Conservation (phyloP, 176 grass and related monocot genomes). For the maize (Zea mays) region DNA sequence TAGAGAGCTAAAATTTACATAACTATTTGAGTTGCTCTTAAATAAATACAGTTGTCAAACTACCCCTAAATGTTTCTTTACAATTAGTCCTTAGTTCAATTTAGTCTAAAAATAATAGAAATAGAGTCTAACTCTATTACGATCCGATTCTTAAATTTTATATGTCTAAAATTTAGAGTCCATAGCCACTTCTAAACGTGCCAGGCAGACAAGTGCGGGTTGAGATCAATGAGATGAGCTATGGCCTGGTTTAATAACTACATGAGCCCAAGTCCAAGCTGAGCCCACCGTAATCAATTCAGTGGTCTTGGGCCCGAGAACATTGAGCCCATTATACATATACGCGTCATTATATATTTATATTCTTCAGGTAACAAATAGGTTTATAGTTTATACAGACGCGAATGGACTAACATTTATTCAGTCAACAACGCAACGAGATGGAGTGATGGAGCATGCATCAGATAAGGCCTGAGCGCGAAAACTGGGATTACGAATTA, state of each 20-base stretch:
- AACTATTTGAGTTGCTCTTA: too few species aligned
- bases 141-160: too few species aligned
- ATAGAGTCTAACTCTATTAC: too few species aligned
- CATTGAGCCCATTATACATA: background rate
- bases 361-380: background rate
- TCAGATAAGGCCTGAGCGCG: background rate
- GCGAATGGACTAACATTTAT: background rate
- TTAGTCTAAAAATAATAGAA: too few species aligned
- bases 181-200: too few species aligned
- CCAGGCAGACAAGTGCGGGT: background rate
- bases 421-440: background rate
- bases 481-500: slow-evolving; percentile 4
- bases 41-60: too few species aligned
- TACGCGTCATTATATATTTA: too few species aligned
- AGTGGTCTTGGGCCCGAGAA: background rate
- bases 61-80: too few species aligned
- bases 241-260: background rate
- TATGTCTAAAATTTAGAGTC: too few species aligned
- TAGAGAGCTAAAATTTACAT: too few species aligned
- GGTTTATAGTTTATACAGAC: background rate
- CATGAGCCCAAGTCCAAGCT: background rate
- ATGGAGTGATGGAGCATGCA: background rate
- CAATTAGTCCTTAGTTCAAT: too few species aligned
- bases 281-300: background rate
- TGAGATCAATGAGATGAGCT: background rate